Conservation (phyloP, 495 filamentous ascomycete genomes). For the Aspergillus nidulans region DNA sequence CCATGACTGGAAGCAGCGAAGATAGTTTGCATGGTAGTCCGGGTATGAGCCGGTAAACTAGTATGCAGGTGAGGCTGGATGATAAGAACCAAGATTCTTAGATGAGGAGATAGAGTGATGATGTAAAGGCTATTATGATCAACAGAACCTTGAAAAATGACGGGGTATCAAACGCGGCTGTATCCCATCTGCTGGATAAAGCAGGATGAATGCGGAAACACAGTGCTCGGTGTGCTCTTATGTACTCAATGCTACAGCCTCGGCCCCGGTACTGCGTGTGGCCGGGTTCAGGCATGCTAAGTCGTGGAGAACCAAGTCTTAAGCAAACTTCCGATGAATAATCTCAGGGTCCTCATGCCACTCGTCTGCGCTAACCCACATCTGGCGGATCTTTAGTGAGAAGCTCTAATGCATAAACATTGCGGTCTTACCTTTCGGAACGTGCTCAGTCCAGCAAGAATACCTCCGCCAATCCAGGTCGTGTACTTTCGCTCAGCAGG, state of each 20-base stretch:
- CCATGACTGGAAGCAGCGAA: neutral
- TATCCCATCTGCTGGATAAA: slow-evolving; percentile 19
- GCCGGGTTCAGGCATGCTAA: neutral
- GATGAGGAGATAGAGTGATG: neutral
- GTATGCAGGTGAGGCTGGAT: neutral
- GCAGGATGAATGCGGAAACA: slow-evolving; percentile 18
- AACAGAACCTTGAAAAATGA: slow-evolving; percentile 11
- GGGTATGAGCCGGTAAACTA: neutral
- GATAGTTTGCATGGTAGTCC: neutral
- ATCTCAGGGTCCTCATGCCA: slow-evolving; percentile 99
- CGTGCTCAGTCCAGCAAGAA: slow-evolving; percentile 92
- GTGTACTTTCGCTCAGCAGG: slow-evolving; percentile 97
- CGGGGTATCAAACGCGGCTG: slow-evolving; percentile 40
- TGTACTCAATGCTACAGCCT: neutral
- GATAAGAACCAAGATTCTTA: neutral
- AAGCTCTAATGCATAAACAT: neutral
- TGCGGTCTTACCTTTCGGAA: slow-evolving; percentile 90
- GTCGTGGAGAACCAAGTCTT: slow-evolving; percentile 12
- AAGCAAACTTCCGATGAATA: slow-evolving; percentile 96
- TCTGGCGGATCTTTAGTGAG: slow-evolving; percentile 48
- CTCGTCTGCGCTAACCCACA: slow-evolving; percentile 98
- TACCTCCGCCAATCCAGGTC: slow-evolving; percentile 98
- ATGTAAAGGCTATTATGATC: neutral
- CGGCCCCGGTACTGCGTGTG: neutral
- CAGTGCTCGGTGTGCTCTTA: slow-evolving; percentile 2